Base-by-base conservation (phyloP, 306 rosid species). In the Rosa lucieae region DNA sequence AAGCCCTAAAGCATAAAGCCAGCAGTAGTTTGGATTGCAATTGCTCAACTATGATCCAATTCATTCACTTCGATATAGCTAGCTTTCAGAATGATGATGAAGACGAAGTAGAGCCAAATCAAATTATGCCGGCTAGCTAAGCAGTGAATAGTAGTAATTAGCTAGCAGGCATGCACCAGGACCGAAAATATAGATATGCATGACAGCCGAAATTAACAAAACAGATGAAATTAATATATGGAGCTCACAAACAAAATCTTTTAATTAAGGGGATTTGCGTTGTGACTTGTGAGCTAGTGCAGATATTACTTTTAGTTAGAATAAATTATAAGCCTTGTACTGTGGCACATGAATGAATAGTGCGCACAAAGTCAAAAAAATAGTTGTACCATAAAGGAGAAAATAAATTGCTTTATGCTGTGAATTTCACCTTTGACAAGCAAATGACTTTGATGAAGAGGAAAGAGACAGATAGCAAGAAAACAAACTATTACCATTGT, bases 1-100 rank as follows among this genome's bases (percentile, higher is more conserved):
- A 86, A 82, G 89, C 87, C 93, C 56, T 90, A 90, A 87, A 84
- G 86, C 77, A 83, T 15, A 10, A 48, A 48, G 53, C 53, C 56
- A 15, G n/a, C 4, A 51, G 20, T 17, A 48, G 53, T 44, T 13
- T 3, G 17, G 53, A 48, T 48, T 48, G 17, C 53, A 44, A 43
- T 10, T 47, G 3, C 10, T 47, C 10, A 47, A 47, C 8, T 6
- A 44, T 44, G 48, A 44, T 44, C 48, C 10, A 1, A 9, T 44
- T 8, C 48, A 44, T 44, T 44, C 6, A 44, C 48, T 40, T 32
- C 37, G 37, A 32, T 32, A 32, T 32, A 32, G 37, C 37, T 40
- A 44, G 53, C 53, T 48, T 13, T 13, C 5, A 48, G 2, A 17
- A 15, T 51, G 56, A 51, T 3, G 8, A 51, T 51, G 56, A 51